Evolutionary conservation across 176 grass and related monocot genomes (phyloP).

Genomic region (Triticum timopheevii): DNA sequence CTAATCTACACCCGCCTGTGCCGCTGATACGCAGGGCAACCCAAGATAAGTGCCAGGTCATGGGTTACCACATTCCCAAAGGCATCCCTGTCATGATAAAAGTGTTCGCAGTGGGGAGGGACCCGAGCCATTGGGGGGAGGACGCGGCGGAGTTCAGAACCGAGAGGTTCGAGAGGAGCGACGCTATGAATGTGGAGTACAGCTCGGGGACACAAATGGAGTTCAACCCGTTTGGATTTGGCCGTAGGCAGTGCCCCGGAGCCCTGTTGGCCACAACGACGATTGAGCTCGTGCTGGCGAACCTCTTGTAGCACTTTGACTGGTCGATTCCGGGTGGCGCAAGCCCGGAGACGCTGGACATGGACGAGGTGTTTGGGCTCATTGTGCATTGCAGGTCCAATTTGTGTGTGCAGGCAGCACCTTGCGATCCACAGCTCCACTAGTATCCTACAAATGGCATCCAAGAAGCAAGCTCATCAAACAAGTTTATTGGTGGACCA

Average conservation of each 20-base stretch:
- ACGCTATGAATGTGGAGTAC: background rate
- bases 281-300: slow-evolving; percentile 1
- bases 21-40: slow-evolving; percentile 26
- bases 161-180: slow-evolving; percentile 12
- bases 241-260: slow-evolving; percentile 33
- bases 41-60: slow-evolving; percentile 18
- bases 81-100: slow-evolving; percentile 22
- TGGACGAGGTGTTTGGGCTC: slow-evolving; percentile 26
- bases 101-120: slow-evolving; percentile 23
- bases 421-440: background rate
- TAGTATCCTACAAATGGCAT: too few relatives aligned
- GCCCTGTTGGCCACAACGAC: background rate
- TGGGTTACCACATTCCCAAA: slow-evolving; percentile 41
- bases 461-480: too few relatives aligned
- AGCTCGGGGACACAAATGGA: background rate
- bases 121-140: slow-evolving; percentile 44
- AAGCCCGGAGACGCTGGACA: background rate
- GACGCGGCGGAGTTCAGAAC: slow-evolving; percentile 33
- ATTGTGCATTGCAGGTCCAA: background rate
- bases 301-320: slow-evolving; percentile 24
- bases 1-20: slow-evolving; percentile 32
- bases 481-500: too few relatives aligned
- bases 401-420: background rate
- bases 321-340: slow-evolving; percentile 22
- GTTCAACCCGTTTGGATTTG: slow-evolving; percentile 26